Conservation (phyloP, 202 grass and related monocot species). For the Zoysia matrella region DNA sequence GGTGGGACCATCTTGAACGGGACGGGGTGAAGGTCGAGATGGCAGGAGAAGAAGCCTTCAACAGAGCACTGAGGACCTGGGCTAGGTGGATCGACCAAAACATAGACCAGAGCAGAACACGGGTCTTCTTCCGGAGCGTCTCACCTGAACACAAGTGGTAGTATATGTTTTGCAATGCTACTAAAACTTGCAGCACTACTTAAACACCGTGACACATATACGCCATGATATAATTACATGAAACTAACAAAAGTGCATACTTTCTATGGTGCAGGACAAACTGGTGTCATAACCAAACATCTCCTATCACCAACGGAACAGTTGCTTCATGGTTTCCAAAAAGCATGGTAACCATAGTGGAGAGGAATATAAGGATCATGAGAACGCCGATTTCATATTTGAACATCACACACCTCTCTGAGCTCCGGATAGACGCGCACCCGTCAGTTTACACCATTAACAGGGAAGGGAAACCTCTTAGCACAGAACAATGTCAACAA, state of each 20-base stretch:
- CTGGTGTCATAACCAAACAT: conserved; percentile 65
- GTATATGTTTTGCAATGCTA: conserved; percentile 21
- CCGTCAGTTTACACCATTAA: conserved; percentile 50
- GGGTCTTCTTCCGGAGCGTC: too few species aligned
- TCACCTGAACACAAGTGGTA: conserved; percentile 42
- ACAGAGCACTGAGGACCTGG: conserved; percentile 50
- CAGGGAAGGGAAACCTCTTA: conserved; percentile 41
- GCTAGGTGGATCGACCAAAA: conserved; percentile 57
- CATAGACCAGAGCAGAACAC: conserved; percentile 36
- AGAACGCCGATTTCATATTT: conserved; percentile 39
- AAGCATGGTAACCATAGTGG: conserved; percentile 27
- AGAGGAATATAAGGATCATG: conserved; percentile 33
- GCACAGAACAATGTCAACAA: conserved; percentile 42
- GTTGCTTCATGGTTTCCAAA: conserved; percentile 45
- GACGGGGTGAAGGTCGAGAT: conserved; percentile 41
- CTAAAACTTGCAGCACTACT: not conserved
- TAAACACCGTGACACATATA: not conserved
- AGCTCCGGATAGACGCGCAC: conserved; percentile 52
- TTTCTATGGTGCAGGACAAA: conserved; percentile 36
- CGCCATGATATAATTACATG: not conserved
- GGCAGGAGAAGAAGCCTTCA: conserved; percentile 45
- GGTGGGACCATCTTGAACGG: conserved; percentile 57
- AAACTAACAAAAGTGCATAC: not conserved
- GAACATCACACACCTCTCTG: conserved; percentile 53
- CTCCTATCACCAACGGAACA: conserved; percentile 37